Base-by-base conservation (phyloP, 2,329 filamentous ascomycete genomes). In the Orbilia oligospora region DNA sequence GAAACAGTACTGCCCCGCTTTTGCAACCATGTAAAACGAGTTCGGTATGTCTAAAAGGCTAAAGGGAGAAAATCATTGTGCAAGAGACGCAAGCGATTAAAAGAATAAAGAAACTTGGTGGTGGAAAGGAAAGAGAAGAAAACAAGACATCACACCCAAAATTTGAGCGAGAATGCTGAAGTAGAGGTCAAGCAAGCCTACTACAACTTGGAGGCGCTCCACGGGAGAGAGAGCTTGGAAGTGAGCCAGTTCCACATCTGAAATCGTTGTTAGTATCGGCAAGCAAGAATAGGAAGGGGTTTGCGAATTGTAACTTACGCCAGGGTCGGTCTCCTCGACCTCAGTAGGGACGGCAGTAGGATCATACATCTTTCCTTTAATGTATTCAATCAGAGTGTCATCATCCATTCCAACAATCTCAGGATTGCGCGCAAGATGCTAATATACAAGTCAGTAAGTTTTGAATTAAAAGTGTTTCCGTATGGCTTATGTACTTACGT, bases 401-500 rank as follows among this genome's bases (percentile, higher is more conserved):
- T 82, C 82, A 18, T 77, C 80, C 56, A 82, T 63, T 53, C 79
- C 81, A 36, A 81, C 77, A 8, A 82, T 80, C 38, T 80, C 76
- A 53, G 82, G 82, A 63, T 82, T 82, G 51, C 77, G 80, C 53
- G 81, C 81, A 33, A 82, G 65, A 63, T 81, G 81, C 66, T 82
- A 80, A 49, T 76, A 8, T 41, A 14, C 10, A 46, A 22, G 33
- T 78, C 51, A 78, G 53, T 55, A 64, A 6, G n/a, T 10, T 24
- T 22, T 46, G 10, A 5, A 48, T 14, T n/a, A 18, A 14, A 16
- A 38, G 5, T 5, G 9, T 3, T 20, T 49, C 24, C 14, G n/a
- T 55, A 12, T 8, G 30, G 5, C 18, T 46, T 2, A 20, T 18
- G 48, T n/a, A 68, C 75, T 63, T 58, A 78, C 92, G 82, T 93